These are phyloP conservation scores for Seiridium unicorne DNA, from an alignment of 2,329 filamentous ascomycete genomes.

Conservation along the genomic window DNA sequence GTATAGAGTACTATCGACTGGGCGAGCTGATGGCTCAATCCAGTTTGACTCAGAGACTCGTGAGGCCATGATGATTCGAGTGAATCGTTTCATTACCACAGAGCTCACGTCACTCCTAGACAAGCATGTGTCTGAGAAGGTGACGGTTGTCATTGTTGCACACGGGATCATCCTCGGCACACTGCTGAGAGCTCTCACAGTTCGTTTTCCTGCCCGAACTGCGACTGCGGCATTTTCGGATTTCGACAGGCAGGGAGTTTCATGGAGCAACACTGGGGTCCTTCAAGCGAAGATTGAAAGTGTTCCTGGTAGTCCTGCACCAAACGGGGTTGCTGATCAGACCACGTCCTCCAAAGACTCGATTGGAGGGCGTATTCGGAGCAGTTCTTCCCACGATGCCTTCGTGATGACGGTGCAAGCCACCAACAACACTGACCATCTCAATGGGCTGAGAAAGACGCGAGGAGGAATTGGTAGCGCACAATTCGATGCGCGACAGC, in stretches of 20 bases:
- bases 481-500: constrained; percentile 72
- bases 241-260: constrained; percentile 13
- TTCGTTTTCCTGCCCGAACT: constrained; percentile 42
- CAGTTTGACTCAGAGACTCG: constrained; percentile 55
- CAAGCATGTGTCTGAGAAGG: constrained; percentile 23
- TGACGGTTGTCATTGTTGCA: constrained; percentile 66
- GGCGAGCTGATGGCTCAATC: constrained; percentile 38
- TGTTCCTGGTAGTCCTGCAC: background rate
- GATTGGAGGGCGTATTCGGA: too few species aligned
- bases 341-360: too few species aligned
- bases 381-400: too few species aligned
- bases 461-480: constrained; percentile 80
- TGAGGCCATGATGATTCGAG: constrained; percentile 63
- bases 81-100: constrained; percentile 63
- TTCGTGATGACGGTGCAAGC: constrained; percentile 42
- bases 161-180: constrained; percentile 79
- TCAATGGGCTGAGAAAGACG: constrained; percentile 73
- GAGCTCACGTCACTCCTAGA: constrained; percentile 59
- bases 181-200: constrained; percentile 63
- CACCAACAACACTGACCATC: constrained; percentile 71
- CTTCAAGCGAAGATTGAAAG: constrained; percentile 22
- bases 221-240: background rate
- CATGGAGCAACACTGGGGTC: constrained; percentile 52
- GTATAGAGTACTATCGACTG: constrained; percentile 35
- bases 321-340: too few species aligned